Percentiles rank a stretch among this genome's conserved stretches.
Evolutionary conservation across 495 filamentous ascomycete genomes (phyloP).

Genomic region (Neurospora hispaniola): DNA sequence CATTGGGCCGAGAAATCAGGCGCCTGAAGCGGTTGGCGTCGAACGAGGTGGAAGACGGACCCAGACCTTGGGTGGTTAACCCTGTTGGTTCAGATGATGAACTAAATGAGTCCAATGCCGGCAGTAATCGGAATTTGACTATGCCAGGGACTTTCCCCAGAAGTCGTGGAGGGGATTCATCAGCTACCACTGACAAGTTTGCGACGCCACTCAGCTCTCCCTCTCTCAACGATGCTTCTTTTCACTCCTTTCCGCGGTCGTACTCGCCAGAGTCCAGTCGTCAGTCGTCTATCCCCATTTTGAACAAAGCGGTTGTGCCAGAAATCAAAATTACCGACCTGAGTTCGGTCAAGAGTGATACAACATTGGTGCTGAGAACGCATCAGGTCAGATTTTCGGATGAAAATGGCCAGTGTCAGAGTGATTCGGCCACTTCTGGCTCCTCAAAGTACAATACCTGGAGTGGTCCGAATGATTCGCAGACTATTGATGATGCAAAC

Average conservation of each 20-base stretch:
- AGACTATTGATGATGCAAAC: not conserved
- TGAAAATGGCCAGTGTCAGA: not conserved
- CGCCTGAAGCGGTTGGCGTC: constrained; percentile 16
- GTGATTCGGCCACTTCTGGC: not conserved
- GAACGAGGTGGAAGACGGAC: not conserved
- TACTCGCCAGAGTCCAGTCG: not conserved
- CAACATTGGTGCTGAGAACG: not conserved
- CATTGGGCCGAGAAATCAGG: constrained; percentile 23
- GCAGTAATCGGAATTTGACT: constrained; percentile 1
- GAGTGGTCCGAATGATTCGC: not conserved
- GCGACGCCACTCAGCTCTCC: constrained; percentile 13
- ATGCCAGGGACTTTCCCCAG: not conserved
- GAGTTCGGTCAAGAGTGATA: not conserved
- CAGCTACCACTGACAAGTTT: constrained; percentile 12
- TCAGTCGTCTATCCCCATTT: not conserved
- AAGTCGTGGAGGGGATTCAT: constrained; percentile 5
- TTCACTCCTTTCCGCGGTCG: constrained; percentile 16
- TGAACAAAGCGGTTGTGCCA: not conserved
- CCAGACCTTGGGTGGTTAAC: not conserved
- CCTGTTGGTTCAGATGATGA: not conserved
- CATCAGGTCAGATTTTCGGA: not conserved
- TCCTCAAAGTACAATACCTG: not conserved
- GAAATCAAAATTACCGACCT: not conserved
- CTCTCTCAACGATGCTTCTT: constrained; percentile 11
- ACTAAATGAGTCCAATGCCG: constrained; percentile 1